Evolutionary conservation across 2,329 filamentous ascomycete genomes (phyloP).

Genomic region (Nakataea oryzae): DNA sequence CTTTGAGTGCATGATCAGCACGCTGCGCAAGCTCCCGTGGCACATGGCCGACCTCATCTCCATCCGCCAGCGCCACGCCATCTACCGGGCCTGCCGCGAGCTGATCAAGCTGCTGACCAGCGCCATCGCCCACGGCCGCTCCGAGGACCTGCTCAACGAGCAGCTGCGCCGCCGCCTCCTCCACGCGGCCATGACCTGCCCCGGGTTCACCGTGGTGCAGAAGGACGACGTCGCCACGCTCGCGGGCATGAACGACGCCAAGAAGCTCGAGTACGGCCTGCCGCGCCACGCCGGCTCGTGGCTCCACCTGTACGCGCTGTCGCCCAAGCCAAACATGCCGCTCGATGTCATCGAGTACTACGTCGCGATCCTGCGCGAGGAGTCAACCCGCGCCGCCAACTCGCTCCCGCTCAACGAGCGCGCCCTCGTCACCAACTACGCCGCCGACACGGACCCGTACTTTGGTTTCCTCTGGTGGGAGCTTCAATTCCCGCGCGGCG

Average conservation of each 20-base stretch:
- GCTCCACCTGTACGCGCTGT: conserved; percentile 41
- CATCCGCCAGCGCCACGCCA: conserved; percentile 40
- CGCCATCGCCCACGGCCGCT: conserved; percentile 26
- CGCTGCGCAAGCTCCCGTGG: conserved; percentile 54
- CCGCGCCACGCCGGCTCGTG: conserved; percentile 37
- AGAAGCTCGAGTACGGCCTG: conserved; percentile 29
- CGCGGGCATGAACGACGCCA: conserved; percentile 23
- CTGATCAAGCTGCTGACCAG: conserved; percentile 35
- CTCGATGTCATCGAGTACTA: conserved; percentile 51
- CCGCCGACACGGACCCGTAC: conserved; percentile 27
- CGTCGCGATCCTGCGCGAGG: conserved; percentile 42
- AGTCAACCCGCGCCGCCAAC: conserved; percentile 31
- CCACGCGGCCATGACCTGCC: conserved; percentile 41
- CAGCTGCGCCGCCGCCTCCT: conserved; percentile 44
- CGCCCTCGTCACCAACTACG: conserved; percentile 21
- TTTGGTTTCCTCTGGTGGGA: conserved; percentile 44
- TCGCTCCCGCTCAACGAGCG: conserved; percentile 29
- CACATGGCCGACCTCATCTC: conserved; percentile 45
- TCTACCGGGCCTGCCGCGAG: conserved; percentile 39
- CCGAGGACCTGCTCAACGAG: conserved; percentile 34
- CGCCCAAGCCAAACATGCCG: conserved; percentile 34
- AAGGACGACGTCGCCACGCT: conserved; percentile 46
- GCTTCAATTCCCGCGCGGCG: conserved; percentile 27
- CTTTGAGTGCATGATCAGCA: conserved; percentile 56
- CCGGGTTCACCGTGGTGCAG: conserved; percentile 49